Evolutionary conservation across 2,329 filamentous ascomycete species (phyloP), one percentile per base, ranked within the genome.

Genomic region (Cordyceps cicadae): DNA sequence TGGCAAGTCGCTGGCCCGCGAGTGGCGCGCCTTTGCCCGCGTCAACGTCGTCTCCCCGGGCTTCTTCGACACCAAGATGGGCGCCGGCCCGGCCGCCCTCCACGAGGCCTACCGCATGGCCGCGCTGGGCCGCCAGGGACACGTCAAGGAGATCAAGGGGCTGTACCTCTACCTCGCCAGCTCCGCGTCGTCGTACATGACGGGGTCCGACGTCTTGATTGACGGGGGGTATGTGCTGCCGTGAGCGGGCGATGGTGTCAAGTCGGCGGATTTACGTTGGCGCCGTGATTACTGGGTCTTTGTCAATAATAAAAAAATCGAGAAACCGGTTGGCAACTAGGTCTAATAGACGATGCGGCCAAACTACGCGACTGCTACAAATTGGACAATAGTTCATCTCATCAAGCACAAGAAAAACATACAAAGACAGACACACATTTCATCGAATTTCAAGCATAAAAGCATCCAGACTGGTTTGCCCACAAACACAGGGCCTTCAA

Each of bases 41-140:
- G 81, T 83, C 32, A 85, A 84, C 65, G 75, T 80, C 50, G 78
- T 84, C 11, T 71, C 70, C 4, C 70, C 70, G 3, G 70, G 70
- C 5, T 60, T 52, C 48, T 52, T 60, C 7, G 86, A 88, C 68
- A 87, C 83, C 3, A 89, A 90, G 34, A 81, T 84, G 74, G 79
- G 79, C 0, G 80, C 79, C 0, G 70, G 75, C 17, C 73, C 0
- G 49, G 61, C 14, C 2, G 73, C 73, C 2, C 63, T 77, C 8
- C 76, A 81, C 19, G 80, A 82, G 66, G 77, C 74, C 1, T 74
- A 77, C 50, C 67, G 77, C 1, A 82, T 83, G 80, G 73, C 80
- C 0, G 73, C 74, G 1, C 29, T 43, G 12, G 41, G 66, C 39
- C 21, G 65, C 41, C 39, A 57, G 21, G 59, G 60, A 8, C 51